Evolutionary conservation across 768 basidiomycete species (phyloP), one percentile per base, ranked within the genome.

Genomic region (Podaxis rugospora): DNA sequence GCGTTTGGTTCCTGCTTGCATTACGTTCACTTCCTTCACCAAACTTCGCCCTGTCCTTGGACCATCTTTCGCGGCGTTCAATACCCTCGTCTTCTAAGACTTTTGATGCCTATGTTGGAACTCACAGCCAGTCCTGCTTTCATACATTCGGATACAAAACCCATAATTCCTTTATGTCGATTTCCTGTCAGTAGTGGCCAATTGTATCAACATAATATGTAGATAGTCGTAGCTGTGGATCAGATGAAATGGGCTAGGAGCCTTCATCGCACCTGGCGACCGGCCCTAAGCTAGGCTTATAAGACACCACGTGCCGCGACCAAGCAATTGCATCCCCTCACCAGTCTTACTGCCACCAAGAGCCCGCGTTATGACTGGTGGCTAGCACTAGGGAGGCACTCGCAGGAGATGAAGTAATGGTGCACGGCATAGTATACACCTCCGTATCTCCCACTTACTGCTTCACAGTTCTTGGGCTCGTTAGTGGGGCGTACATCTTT

Each of bases 391-490:
- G 72, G 49, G 80, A 76, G 89, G 88, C 67, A 80, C 87, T 90
- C 89, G 88, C 89, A 90, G 89, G 87, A 91, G 88, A 91, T 89
- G 85, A 86, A 91, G 69, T 88, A 87, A 85, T 84, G 87, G 89
- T 82, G 89, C 89, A 88, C 70, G 86, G 89, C 89, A 90, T 90
- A 89, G 82, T 80, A 77, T 86, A 83, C 82, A 85, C 89, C 88
- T 86, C 88, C 85, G 89, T 92, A 92, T 92, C 89, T 88, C 86
- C 89, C 86, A 81, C 71, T 77, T 74, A 78, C 79, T 79, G 75
- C 72, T 61, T 71, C 65, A 83, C 78, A 79, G 78, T 69, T 76
- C 70, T 78, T 81, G 87, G 89, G 89, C 80, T 88, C 89, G 89
- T 92, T 88, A 85, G 85, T 54, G 86, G 85, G 88, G 89, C 88